phyloP scores from a whole-genome alignment of 805 yeast species.

The Wickerhamomyces bisporus region DNA sequence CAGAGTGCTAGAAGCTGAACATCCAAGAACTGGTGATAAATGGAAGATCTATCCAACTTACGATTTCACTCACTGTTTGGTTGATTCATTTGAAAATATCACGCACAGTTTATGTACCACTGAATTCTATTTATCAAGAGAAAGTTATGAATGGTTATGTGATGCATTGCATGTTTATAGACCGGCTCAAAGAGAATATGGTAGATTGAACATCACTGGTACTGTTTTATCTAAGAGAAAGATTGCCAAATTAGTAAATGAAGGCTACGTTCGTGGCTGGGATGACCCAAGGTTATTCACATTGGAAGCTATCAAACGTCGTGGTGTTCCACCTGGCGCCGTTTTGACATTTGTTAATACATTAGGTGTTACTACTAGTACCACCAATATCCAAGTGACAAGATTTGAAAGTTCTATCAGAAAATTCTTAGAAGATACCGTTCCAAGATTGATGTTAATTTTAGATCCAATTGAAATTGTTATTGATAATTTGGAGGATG shows the following conservation, averaged over 20 bases:
- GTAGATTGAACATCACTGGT: constrained; percentile 92
- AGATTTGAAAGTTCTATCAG: constrained; percentile 90
- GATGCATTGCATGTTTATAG: constrained; percentile 91
- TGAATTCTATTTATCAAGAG: constrained; percentile 87
- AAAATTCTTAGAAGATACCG: constrained; percentile 78
- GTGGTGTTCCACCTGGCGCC: constrained; percentile 99
- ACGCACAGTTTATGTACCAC: constrained; percentile 95
- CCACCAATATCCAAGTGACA: constrained; percentile 83
- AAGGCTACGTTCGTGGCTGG: constrained; percentile 86
- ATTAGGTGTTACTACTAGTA: constrained; percentile 92
- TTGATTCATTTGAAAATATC: constrained; percentile 94
- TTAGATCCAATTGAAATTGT: constrained; percentile 81
- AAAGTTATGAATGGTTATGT: constrained; percentile 97
- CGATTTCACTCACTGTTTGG: constrained; percentile 98
- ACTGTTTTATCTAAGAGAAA: constrained; percentile 93
- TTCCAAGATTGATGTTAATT: constrained; percentile 93
- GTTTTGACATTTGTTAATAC: constrained; percentile 89
- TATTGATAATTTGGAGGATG: constrained; percentile 75
- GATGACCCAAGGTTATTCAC: constrained; percentile 97
- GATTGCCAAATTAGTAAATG: constrained; percentile 87
- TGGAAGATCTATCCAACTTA: constrained; percentile 99
- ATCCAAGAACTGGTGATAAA: constrained; percentile 93
- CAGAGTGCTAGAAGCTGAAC: constrained; percentile 86
- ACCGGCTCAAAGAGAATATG: constrained; percentile 99
- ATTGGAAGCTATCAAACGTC: constrained; percentile 87